These are phyloP conservation scores for Coleophoma crateriformis DNA, from an alignment of 2,329 filamentous ascomycete genomes.

Conservation along the genomic window DNA sequence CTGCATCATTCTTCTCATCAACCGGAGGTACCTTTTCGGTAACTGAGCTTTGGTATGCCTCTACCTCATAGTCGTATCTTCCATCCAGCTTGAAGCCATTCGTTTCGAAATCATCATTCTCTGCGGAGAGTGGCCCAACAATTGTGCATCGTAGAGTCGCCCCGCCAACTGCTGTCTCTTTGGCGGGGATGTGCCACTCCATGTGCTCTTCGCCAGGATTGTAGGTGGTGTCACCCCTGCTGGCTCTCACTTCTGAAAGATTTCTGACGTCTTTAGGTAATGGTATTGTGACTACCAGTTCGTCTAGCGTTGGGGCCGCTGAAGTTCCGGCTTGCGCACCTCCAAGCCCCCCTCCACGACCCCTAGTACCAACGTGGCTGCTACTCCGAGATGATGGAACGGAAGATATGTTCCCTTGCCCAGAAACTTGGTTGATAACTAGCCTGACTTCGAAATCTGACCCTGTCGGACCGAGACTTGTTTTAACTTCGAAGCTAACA, in stretches of 20 bases:
- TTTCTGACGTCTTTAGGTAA: slow-evolving; percentile 76
- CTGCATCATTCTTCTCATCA: slow-evolving; percentile 27
- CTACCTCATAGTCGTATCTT: slow-evolving; percentile 42
- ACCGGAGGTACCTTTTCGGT: slow-evolving; percentile 21
- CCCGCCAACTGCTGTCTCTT: slow-evolving; percentile 66
- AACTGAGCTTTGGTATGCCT: slow-evolving; percentile 46
- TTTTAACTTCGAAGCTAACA: slow-evolving; percentile 75
- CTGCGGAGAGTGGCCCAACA: slow-evolving; percentile 51
- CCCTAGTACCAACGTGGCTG: slow-evolving; percentile 28
- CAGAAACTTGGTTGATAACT: slow-evolving; percentile 62
- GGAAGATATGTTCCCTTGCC: slow-evolving; percentile 32
- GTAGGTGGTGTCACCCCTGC: slow-evolving; percentile 78
- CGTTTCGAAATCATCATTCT: slow-evolving; percentile 39
- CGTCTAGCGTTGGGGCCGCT: slow-evolving; percentile 56
- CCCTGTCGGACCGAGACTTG: slow-evolving; percentile 67
- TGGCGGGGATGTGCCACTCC: slow-evolving; percentile 78
- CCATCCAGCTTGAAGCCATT: slow-evolving; percentile 27
- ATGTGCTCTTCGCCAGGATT: slow-evolving; percentile 65
- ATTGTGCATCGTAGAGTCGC: slow-evolving; percentile 78
- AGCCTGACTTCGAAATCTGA: slow-evolving; percentile 87
- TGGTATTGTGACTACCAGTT: slow-evolving; percentile 72
- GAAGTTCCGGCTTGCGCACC: slow-evolving; percentile 39
- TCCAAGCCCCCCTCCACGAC: slow-evolving; percentile 32
- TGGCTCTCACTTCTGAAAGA: slow-evolving; percentile 74
- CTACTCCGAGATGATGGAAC: slow-evolving; percentile 31